Conservation (phyloP, 768 basidiomycete genomes). For the Paxillus involutus region DNA sequence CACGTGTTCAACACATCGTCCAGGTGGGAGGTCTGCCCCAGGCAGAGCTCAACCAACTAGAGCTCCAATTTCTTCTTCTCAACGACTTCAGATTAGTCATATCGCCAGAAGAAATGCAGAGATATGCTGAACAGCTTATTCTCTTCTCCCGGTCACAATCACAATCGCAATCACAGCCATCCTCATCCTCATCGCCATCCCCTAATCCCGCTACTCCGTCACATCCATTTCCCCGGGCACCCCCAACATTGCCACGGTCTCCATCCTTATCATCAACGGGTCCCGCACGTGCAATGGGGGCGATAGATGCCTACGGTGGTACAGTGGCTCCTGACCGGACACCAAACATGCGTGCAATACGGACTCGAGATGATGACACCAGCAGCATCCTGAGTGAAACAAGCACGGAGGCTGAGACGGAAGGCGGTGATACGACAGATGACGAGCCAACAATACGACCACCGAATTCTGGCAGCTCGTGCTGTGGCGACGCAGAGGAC, state of each 20-base stretch:
- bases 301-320: conserved; percentile 53
- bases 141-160: conserved; percentile 57
- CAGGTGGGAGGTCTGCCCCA: conserved; percentile 96
- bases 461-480: conserved; percentile 38
- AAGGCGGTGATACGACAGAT: conserved; percentile 64
- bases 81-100: conserved; percentile 95
- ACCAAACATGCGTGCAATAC: conserved; percentile 23
- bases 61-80: conserved; percentile 93
- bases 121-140: conserved; percentile 89
- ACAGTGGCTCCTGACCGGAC: conserved; percentile 35
- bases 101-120: conserved; percentile 87
- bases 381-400: conserved; percentile 38
- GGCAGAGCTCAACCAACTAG: conserved; percentile 91
- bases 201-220: conserved; percentile 19
- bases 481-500: conserved; percentile 38
- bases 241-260: conserved; percentile 19
- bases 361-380: conserved; percentile 29
- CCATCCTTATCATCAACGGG: conserved; percentile 27
- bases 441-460: conserved; percentile 83
- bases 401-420: conserved; percentile 50
- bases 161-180: conserved; percentile 33
- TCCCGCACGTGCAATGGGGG: conserved; percentile 51
- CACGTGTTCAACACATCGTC: conserved; percentile 1
- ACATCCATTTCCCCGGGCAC: conserved; percentile 14
- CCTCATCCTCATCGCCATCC: conserved; percentile 24